Conservation (phyloP, 2,329 filamentous ascomycete genomes). For the Blastomyces percursus region DNA sequence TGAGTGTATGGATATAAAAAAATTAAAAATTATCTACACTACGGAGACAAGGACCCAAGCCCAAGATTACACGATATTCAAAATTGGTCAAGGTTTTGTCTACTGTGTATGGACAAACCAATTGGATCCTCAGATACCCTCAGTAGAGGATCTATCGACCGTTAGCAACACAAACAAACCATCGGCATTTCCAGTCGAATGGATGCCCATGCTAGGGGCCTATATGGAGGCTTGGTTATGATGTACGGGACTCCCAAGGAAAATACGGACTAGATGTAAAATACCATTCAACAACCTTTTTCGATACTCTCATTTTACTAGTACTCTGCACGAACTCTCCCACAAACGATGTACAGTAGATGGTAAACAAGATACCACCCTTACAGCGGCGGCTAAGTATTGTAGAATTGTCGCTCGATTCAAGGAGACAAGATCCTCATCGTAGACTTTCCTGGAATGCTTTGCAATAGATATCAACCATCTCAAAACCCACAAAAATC, state of each 20-base stretch:
- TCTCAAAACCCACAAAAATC: too few relatives aligned
- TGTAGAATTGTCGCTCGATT: neutral
- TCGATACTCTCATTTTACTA: neutral
- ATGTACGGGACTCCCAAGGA: too few relatives aligned
- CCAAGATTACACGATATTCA: neutral
- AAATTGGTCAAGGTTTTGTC: neutral
- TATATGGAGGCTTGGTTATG: neutral
- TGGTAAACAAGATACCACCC: neutral
- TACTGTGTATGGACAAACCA: neutral
- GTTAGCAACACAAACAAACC: neutral
- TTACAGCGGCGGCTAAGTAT: too few relatives aligned
- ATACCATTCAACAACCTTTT: neutral
- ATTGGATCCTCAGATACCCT: neutral
- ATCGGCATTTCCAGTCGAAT: neutral
- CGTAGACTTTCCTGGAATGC: too few relatives aligned
- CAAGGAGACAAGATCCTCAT: too few relatives aligned
- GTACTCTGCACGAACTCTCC: neutral
- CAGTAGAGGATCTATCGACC: neutral
- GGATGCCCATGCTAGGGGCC: neutral
- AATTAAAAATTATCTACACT: neutral
- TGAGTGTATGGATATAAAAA: slow-evolving; percentile 6
- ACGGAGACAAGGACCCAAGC: neutral
- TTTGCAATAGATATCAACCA: too few relatives aligned
- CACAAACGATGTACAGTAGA: neutral
- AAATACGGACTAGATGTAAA: neutral